These are phyloP conservation scores for Alternaria incomplexa DNA, from an alignment of 2,329 filamentous ascomycete species.

Conservation along the genomic window DNA sequence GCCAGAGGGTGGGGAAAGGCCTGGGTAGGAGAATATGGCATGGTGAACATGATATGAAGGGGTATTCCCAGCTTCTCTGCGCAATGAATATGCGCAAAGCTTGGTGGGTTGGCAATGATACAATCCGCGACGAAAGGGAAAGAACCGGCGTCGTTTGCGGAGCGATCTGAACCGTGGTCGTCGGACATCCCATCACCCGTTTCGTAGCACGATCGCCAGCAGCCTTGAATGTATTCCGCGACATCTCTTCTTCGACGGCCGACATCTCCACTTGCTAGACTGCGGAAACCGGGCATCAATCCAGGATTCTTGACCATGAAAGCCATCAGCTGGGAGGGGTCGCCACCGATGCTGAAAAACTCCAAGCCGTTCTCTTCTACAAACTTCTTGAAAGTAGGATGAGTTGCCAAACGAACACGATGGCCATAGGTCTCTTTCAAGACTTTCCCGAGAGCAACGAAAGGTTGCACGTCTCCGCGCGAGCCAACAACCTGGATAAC, in stretches of 20 bases:
- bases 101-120: conserved; percentile 81
- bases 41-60: conserved; percentile 74
- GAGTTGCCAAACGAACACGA: conserved; percentile 38
- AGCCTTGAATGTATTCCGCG: conserved; percentile 33
- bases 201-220: conserved; percentile 41
- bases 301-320: conserved; percentile 59
- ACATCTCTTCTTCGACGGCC: conserved; percentile 37
- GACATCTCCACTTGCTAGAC: conserved; percentile 34
- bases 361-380: conserved; percentile 37
- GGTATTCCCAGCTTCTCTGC: conserved; percentile 75
- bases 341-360: conserved; percentile 43
- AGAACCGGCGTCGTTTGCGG: not conserved
- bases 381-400: conserved; percentile 22
- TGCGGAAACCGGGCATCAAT: conserved; percentile 36
- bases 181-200: conserved; percentile 37
- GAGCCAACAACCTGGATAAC: conserved; percentile 63
- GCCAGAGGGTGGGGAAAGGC: conserved; percentile 59
- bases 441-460: conserved; percentile 62
- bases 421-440: conserved; percentile 46
- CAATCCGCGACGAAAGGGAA: conserved; percentile 75
- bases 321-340: conserved; percentile 53
- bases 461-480: conserved; percentile 65
- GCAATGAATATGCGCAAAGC: conserved; percentile 75
- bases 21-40: conserved; percentile 57
- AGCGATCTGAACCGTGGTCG: not conserved